Conservation (phyloP, 2,329 filamentous ascomycete species). For the Fusarium staphyleae region DNA sequence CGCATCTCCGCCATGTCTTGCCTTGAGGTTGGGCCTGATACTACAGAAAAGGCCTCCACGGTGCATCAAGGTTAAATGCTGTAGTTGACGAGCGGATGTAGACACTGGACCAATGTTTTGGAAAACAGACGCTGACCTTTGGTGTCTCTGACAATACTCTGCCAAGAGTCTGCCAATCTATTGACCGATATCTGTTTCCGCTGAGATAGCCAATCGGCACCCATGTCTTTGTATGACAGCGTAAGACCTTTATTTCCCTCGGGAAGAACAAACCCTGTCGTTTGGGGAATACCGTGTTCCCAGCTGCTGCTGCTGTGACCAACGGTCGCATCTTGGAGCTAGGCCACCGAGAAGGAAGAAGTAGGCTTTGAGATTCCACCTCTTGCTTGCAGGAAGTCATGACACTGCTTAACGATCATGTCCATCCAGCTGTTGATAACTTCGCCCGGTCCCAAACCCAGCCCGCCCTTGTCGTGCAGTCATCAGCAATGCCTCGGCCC, state of each 20-base stretch:
- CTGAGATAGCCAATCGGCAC: background rate
- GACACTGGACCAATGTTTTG: conserved; percentile 1
- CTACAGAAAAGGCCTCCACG: background rate
- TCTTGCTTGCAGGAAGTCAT: background rate
- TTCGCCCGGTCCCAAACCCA: background rate
- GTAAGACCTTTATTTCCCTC: conserved; percentile 14
- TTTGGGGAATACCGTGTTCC: conserved; percentile 6
- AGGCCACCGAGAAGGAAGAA: background rate
- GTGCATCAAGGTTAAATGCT: background rate
- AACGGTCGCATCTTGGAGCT: conserved; percentile 9
- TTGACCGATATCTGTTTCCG: conserved; percentile 20
- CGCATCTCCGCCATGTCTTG: conserved; percentile 21
- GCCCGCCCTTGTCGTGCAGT: conserved; percentile 13
- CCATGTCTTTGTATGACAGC: conserved; percentile 9
- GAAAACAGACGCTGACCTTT: conserved; percentile 4
- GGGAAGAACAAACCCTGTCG: conserved; percentile 20
- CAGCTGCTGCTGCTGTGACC: conserved; percentile 13
- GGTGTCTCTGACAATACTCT: conserved; percentile 9
- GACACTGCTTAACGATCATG: background rate
- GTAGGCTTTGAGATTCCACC: conserved; percentile 6
- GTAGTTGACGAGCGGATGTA: background rate
- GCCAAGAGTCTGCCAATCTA: conserved; percentile 4
- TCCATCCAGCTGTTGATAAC: background rate
- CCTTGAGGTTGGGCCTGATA: conserved; percentile 5
- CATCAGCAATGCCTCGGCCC: conserved; percentile 3